These are phyloP conservation scores for Phragmites australis DNA, from an alignment of 176 grass and related monocot species.

Conservation along the genomic window DNA sequence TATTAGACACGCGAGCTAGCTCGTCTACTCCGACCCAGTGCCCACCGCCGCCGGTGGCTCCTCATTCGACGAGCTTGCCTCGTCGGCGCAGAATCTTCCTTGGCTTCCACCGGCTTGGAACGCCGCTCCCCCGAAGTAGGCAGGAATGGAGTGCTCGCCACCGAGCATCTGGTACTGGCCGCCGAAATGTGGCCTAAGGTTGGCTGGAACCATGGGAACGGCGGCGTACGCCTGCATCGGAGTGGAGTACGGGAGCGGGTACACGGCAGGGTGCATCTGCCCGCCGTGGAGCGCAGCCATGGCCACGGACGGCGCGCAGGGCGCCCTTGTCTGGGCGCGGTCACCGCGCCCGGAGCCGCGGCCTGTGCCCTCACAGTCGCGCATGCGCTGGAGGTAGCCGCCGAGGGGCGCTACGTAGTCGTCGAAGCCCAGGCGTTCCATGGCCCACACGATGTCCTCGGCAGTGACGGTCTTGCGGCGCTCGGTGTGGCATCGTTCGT, in stretches of 20 bases:
- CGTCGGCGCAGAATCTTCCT: not conserved
- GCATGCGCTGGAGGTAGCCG: conserved; percentile 49
- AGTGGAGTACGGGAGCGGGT: not conserved
- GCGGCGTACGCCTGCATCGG: not conserved
- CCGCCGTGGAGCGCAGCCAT: not conserved
- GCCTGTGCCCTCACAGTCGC: conserved; percentile 33
- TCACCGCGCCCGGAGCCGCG: not conserved
- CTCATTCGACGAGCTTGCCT: conserved; percentile 27
- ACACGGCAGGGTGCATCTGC: not conserved
- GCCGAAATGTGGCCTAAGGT: not conserved
- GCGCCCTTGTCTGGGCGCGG: not conserved
- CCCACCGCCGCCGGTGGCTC: not conserved
- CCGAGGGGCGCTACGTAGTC: conserved; percentile 54
- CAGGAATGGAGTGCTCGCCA: not conserved
- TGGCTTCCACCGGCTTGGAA: not conserved
- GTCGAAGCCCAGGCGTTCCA: conserved; percentile 69
- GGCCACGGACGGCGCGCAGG: not conserved
- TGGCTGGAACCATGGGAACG: not conserved
- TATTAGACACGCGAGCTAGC: conserved; percentile 1
- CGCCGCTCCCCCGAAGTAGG: not conserved
- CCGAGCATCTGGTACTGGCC: not conserved
- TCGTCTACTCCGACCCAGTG: not conserved
- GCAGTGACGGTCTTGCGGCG: conserved; percentile 79
- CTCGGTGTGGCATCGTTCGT: conserved; percentile 65
- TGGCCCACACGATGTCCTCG: conserved; percentile 75